Conservation (phyloP, 1,284 basidiomycete species). For the Leccinum subspadiceum region DNA sequence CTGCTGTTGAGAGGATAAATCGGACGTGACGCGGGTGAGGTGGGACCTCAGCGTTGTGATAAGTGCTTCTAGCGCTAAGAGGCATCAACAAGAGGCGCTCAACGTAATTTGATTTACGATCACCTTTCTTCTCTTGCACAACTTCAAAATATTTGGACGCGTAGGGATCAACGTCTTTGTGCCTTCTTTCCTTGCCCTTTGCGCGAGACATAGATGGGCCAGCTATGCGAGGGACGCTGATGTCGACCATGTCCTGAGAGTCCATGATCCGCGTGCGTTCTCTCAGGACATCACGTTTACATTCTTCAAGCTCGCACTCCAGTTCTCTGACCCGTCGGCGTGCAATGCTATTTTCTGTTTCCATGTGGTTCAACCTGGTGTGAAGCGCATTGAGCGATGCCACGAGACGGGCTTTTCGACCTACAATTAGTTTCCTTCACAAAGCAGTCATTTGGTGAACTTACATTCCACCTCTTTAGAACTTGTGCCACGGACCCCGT, state of each 20-base stretch:
- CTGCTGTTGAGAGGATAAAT: slow-evolving; percentile 71
- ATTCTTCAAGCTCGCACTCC: slow-evolving; percentile 77
- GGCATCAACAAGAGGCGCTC: slow-evolving; percentile 7
- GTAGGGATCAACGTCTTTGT: slow-evolving; percentile 39
- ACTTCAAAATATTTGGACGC: slow-evolving; percentile 64
- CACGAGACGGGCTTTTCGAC: slow-evolving; percentile 48
- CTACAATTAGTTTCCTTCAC: slow-evolving; percentile 3
- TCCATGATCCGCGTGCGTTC: slow-evolving; percentile 65
- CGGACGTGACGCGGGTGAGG: slow-evolving; percentile 71
- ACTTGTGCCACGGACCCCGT: slow-evolving; percentile 43
- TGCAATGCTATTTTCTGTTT: slow-evolving; percentile 79
- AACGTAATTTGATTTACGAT: neutral
- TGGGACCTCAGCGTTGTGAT: slow-evolving; percentile 62
- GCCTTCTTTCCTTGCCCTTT: slow-evolving; percentile 36
- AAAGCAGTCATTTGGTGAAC: slow-evolving; percentile 5
- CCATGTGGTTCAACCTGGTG: slow-evolving; percentile 63
- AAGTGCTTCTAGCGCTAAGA: slow-evolving; percentile 62
- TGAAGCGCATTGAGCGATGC: slow-evolving; percentile 64
- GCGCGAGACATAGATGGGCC: slow-evolving; percentile 23
- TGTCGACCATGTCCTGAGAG: slow-evolving; percentile 45
- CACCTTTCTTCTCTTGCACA: slow-evolving; percentile 84
- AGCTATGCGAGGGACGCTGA: slow-evolving; percentile 13
- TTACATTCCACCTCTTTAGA: slow-evolving; percentile 62
- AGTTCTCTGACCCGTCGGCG: slow-evolving; percentile 76
- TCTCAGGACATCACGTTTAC: slow-evolving; percentile 66